Conservation (phyloP, 495 filamentous ascomycete genomes). For the Astrothelium subdiscretum region DNA sequence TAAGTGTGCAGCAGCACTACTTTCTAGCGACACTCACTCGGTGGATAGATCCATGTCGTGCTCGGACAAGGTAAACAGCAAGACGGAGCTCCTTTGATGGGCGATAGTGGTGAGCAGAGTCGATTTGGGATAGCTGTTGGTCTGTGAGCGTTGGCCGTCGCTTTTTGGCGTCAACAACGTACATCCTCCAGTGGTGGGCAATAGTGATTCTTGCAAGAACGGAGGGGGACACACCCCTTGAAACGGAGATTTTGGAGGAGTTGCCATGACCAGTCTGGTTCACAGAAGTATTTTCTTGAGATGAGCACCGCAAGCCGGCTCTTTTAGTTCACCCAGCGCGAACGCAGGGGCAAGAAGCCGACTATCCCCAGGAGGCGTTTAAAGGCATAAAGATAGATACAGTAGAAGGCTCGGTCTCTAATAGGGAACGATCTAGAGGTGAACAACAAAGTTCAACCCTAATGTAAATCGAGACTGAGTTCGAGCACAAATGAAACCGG, state of each 20-base stretch:
- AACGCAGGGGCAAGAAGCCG: neutral
- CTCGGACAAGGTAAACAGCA: slow-evolving; percentile 91
- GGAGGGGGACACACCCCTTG: slow-evolving; percentile 49
- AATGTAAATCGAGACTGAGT: neutral
- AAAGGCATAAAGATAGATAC: neutral
- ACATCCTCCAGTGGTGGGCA: slow-evolving; percentile 55
- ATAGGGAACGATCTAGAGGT: neutral
- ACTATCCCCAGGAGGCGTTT: neutral
- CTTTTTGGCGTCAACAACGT: slow-evolving; percentile 24
- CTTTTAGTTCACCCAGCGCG: neutral
- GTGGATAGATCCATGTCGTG: slow-evolving; percentile 72
- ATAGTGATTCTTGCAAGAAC: slow-evolving; percentile 50
- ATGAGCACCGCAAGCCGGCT: neutral
- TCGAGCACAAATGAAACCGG: neutral
- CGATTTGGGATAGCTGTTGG: slow-evolving; percentile 55
- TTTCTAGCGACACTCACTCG: slow-evolving; percentile 38
- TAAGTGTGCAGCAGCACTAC: slow-evolving; percentile 5
- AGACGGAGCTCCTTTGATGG: slow-evolving; percentile 28
- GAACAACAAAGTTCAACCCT: too few species aligned
- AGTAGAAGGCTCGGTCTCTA: neutral
- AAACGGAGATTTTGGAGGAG: slow-evolving; percentile 10
- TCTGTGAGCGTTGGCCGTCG: slow-evolving; percentile 19
- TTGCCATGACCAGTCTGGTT: slow-evolving; percentile 10
- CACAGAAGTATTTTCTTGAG: neutral
- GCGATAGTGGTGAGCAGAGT: slow-evolving; percentile 42